Evolutionary conservation across 2,329 filamentous ascomycete genomes (phyloP).

Genomic region (Thyridium curvatum): DNA sequence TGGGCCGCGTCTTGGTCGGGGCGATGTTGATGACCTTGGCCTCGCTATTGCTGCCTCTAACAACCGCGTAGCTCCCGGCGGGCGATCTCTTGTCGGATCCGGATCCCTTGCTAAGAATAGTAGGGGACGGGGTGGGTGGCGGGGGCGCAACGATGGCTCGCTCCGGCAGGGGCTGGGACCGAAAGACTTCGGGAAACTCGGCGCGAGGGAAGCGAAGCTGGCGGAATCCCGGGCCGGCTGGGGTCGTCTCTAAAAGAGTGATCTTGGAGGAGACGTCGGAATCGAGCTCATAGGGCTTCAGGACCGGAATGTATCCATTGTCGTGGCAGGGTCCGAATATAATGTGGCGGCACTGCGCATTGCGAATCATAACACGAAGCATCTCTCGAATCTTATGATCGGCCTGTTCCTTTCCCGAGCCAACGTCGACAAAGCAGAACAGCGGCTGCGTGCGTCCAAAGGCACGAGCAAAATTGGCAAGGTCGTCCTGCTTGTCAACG

Average conservation of each 20-base stretch:
- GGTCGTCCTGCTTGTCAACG: conserved; percentile 13
- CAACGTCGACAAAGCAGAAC: conserved; percentile 27
- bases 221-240: conserved; percentile 21
- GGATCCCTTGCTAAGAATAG: too few species aligned
- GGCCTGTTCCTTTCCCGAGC: conserved; percentile 25
- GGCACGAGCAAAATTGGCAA: conserved; percentile 23
- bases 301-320: conserved; percentile 24
- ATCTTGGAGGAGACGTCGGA: conserved; percentile 16
- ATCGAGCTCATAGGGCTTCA: conserved; percentile 22
- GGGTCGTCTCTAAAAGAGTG: conserved; percentile 22
- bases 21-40: conserved; percentile 19
- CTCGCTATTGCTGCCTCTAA: conserved; percentile 8
- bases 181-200: conserved; percentile 21
- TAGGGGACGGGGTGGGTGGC: too few species aligned
- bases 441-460: conserved; percentile 25
- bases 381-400: conserved; percentile 27
- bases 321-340: conserved; percentile 26
- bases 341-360: conserved; percentile 22
- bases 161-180: conserved; percentile 12
- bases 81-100: conserved; percentile 1
- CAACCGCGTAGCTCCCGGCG: conserved; percentile 13
- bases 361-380: conserved; percentile 23
- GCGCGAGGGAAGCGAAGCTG: conserved; percentile 19
- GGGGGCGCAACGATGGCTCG: too few species aligned
- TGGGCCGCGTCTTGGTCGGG: conserved; percentile 13